Evolutionary conservation across 2,329 filamentous ascomycete species (phyloP), one percentile per base, ranked within the genome.

Genomic region (Scopulariopsis brevicaulis): DNA sequence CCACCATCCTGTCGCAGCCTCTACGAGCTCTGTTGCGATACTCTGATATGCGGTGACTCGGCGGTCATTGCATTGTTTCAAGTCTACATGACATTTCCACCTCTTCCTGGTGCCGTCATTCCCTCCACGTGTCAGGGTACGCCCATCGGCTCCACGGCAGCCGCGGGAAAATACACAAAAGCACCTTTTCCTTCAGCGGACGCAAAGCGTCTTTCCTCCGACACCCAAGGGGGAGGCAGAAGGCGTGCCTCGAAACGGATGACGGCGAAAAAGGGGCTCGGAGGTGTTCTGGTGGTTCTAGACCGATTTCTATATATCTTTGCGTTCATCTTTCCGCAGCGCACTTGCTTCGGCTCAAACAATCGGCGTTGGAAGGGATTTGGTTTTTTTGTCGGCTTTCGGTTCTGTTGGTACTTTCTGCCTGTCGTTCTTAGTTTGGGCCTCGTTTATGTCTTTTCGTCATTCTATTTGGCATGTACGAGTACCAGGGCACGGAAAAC

Each of bases 401-500:
- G 25, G 40, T 34, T 25, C 8, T 46, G 22, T 32, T 37, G 12
- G 32, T 14, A 10, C 7, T 28, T 28, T n/a, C 52, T 37, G 43
- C 37, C 28, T 37, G n/a, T 25, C 40, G 18, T 46, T n/a, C 15
- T n/a, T 6, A 18, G 15, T n/a, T 46, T 46, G 40, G 40, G n/a
- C 40, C 40, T 12, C 22, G n/a, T 50, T 24, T 50, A 24, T n/a
- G 14, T 12, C 53, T 53, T 48, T 57, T 57, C 53, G 53, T 53
- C 20, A 22, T 40, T 18, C 40, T 40, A 24, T 15, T 40, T 22
- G 25, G 14, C 53, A 34, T 40, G 53, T 35, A 37, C 25, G 52
- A 54, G 52, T 37, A 54, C 52, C 14, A 50, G 35, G 25, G 12
- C 51, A 58, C n/a, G 58, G 58, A 43, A 58, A 60, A 60, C 18